Base-by-base conservation (phyloP, 768 basidiomycete species). In the Pleurotus tuber-regium region DNA sequence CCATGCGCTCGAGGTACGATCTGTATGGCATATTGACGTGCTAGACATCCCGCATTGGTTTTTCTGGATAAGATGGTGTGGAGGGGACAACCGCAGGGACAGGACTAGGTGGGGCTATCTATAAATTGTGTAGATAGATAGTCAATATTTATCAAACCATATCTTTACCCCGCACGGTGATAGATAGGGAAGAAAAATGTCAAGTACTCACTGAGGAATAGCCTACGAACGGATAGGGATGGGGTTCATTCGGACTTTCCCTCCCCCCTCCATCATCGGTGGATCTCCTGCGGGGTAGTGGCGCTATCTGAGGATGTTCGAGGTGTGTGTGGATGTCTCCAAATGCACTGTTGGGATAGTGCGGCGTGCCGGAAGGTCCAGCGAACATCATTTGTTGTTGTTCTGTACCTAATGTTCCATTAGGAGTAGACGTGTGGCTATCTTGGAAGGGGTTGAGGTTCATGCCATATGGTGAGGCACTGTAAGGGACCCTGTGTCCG, bases 401-500 rank as follows among this genome's bases (percentile, higher is more conserved):
- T 24, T 21, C 40, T 23, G 30, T n/a, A n/a, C n/a, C n/a, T n/a
- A n/a, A n/a, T n/a, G n/a, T n/a, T n/a, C n/a, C n/a, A n/a, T n/a
- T n/a, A n/a, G n/a, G n/a, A 9, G 9, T 10, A 9, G 31, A 11
- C 29, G 31, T 29, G 6, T 11, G 29, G 21, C 46, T 30, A 47
- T 26, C 21, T 4, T 46, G 24, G 18, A 29, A 9, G n/a, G 26
- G n/a, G 23, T 42, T 16, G 23, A 12, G 40, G 23, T n/a, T 12
- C 40, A 42, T 24, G 14, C 40, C 40, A 47, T 47, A 47, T 33
- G 46, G 46, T 21, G 46, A 47, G 29, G 46, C 46, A 33, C 46
- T 47, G 23, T 47, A 47, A 19, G 46, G 46, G 12, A 29, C 21
- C 9, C 30, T 7, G 18, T 9, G 29, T 6, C 8, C 14, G 14